Evolutionary conservation across 176 grass and related monocot genomes (phyloP).

Genomic region (Elaeis guineensis): DNA sequence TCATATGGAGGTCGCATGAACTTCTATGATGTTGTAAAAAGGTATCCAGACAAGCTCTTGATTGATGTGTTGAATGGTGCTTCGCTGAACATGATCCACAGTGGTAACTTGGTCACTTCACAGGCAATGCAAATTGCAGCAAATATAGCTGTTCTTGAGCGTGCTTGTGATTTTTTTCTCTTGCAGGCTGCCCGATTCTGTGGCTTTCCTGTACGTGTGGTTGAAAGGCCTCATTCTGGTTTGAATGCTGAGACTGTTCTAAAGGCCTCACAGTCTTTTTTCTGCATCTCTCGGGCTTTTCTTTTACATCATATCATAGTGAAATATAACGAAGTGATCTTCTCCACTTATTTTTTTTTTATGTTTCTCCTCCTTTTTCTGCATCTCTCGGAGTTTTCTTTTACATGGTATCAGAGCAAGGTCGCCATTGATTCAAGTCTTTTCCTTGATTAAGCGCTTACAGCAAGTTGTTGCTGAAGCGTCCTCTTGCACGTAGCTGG

Average conservation of each 20-base stretch:
- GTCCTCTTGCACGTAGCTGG: too few relatives aligned
- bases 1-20: constrained; percentile 45
- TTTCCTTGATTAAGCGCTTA: too few relatives aligned
- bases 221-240: constrained; percentile 66
- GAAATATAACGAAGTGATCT: too few relatives aligned
- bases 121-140: constrained; percentile 77
- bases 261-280: constrained; percentile 71
- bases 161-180: constrained; percentile 78
- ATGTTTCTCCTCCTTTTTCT: too few relatives aligned
- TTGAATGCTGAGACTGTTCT: constrained; percentile 70
- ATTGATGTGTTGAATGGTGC: constrained; percentile 74
- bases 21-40: constrained; percentile 59
- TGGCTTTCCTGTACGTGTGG: constrained; percentile 43
- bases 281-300: too few relatives aligned
- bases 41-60: constrained; percentile 72
- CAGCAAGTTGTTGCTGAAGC: too few relatives aligned
- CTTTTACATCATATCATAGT: too few relatives aligned
- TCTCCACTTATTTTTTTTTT: too few relatives aligned
- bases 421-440: too few relatives aligned
- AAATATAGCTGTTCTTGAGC: constrained; percentile 67
- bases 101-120: constrained; percentile 34
- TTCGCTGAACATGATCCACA: constrained; percentile 64
- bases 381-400: too few relatives aligned
- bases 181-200: constrained; percentile 59
- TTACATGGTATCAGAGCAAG: too few relatives aligned